phyloP scores from a whole-genome alignment of 169 alveolate species.

The Plasmodium adleri region DNA sequence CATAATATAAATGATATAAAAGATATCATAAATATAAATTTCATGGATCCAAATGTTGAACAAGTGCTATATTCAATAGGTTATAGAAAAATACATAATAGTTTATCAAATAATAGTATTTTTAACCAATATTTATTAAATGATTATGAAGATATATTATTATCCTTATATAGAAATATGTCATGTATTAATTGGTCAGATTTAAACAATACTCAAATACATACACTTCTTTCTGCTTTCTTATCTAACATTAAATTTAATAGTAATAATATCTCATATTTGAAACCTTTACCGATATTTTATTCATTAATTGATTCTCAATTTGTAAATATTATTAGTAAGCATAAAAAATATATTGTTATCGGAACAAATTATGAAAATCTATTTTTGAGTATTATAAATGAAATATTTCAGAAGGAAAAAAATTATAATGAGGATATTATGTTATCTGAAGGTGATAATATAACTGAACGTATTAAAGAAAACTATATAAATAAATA shows the following conservation, averaged over 20 bases:
- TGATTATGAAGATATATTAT: conserved; percentile 43
- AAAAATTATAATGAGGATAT: neutral
- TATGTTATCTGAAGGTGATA: neutral
- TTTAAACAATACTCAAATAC: conserved; percentile 15
- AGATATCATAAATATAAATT: conserved; percentile 19
- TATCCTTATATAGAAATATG: conserved; percentile 47
- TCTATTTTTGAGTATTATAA: conserved; percentile 13
- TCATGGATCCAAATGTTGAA: conserved; percentile 32
- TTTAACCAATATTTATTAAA: conserved; percentile 40
- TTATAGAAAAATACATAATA: conserved; percentile 46
- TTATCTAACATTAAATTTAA: conserved; percentile 41
- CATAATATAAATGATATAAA: conserved; percentile 55
- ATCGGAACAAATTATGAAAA: conserved; percentile 29
- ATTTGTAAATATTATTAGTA: conserved; percentile 22
- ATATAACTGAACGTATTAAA: neutral
- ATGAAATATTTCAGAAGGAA: neutral
- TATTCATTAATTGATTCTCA: conserved; percentile 31
- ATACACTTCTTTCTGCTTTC: conserved; percentile 18
- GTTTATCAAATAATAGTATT: conserved; percentile 6
- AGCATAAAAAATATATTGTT: conserved; percentile 25
- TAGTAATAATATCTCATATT: conserved; percentile 55
- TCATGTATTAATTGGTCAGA: conserved; percentile 19
- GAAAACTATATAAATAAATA: neutral
- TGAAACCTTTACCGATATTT: conserved; percentile 60
- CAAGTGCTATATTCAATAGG: conserved; percentile 46